Base-by-base conservation (phyloP, 805 yeast species). In the Maudiozyma bulderi region DNA sequence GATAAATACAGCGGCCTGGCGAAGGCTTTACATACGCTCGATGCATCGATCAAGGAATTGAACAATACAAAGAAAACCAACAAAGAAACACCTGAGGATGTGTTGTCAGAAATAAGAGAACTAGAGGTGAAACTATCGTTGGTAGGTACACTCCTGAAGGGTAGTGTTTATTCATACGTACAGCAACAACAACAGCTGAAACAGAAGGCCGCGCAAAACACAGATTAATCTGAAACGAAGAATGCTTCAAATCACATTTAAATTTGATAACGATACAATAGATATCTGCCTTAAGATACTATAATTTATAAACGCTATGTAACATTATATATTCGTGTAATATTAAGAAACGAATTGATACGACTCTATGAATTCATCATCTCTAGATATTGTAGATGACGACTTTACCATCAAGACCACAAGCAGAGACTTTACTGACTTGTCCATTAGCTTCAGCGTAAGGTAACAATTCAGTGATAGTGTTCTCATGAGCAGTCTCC, bases 341-440 rank as follows among this genome's bases (percentile, higher is more conserved):
- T 20, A 20, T 4, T 20, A 20, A 20, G 26, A 20, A 20, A 20
- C 26, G 26, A 20, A 20, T 20, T 20, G 26, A 20, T 20, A 20
- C 26, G 26, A 20, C 4, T 20, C 26, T 20, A 20, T 20, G 26
- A 20, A 20, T 20, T 20, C 26, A 20, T 20, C 26, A 20, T 20
- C 26, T 20, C 26, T 66, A 79, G 47, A 75, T 74, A 47, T 72
- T 71, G 65, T 86, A 91, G 45, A 91, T 73, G 40, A 90, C 98
- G 47, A 91, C 78, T 64, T 84, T 85, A 48, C 99, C 98, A 64
- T 93, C 99, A 51, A 86, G 80, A 50, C 96, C 97, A 50, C 88
- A 81, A 13, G 89, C 73, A 10, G 87, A 80, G 53, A 82, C 73
- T 67, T 78, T 74, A 43, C 81, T 70, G 35, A 85, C 78, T 29